Conservation (phyloP, 805 yeast genomes). For the Candida cerambycidarum region DNA sequence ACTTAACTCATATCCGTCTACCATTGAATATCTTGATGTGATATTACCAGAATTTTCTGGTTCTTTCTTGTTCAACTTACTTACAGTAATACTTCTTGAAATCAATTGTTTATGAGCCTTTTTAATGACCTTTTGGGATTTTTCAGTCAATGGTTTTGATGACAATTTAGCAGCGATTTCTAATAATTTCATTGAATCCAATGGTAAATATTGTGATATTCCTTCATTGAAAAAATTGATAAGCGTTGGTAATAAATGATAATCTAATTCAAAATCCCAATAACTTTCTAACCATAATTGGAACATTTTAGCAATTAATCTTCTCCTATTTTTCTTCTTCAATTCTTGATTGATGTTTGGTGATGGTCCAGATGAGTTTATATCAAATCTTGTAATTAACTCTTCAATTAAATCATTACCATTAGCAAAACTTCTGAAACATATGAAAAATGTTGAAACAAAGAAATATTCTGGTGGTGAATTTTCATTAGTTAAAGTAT, state of each 20-base stretch:
- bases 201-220: constrained; percentile 57
- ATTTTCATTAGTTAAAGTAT: constrained; percentile 63
- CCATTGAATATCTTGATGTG: constrained; percentile 44
- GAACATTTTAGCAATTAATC: constrained; percentile 65
- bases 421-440: constrained; percentile 69
- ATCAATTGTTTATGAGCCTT: constrained; percentile 42
- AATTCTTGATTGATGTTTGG: constrained; percentile 25
- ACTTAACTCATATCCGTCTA: constrained; percentile 59
- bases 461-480: constrained; percentile 66
- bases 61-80: constrained; percentile 33
- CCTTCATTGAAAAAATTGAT: constrained; percentile 81
- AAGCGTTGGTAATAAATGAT: constrained; percentile 61
- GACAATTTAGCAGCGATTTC: constrained; percentile 63
- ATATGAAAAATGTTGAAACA: constrained; percentile 71
- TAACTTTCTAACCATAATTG: constrained; percentile 88
- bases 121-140: constrained; percentile 18
- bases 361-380: constrained; percentile 27
- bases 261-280: constrained; percentile 72
- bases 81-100: constrained; percentile 48
- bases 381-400: constrained; percentile 64
- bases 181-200: constrained; percentile 61
- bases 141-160: constrained; percentile 52
- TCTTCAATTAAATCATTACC: constrained; percentile 68
- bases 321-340: constrained; percentile 57
- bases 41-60: constrained; percentile 12